Evolutionary conservation across 2,329 filamentous ascomycete genomes (phyloP).

Genomic region (Aspergillus sp.): DNA sequence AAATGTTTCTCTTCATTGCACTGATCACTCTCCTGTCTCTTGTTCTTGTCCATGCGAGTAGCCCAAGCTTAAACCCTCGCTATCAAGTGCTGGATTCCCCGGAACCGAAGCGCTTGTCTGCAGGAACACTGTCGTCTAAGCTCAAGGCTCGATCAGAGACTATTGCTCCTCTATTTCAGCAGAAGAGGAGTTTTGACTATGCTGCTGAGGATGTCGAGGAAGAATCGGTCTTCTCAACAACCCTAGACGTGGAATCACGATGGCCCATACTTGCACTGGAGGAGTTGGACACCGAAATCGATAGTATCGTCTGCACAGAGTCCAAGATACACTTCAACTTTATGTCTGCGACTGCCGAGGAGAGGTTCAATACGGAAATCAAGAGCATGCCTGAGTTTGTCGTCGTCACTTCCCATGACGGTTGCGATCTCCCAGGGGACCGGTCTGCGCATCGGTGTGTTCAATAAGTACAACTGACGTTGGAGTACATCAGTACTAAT

Average conservation of each 20-base stretch:
- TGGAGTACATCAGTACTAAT: neutral
- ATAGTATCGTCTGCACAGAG: neutral
- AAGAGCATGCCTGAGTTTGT: neutral
- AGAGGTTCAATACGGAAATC: neutral
- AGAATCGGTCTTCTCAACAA: neutral
- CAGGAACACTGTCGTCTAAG: neutral
- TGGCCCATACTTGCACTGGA: constrained; percentile 1
- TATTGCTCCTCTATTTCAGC: neutral
- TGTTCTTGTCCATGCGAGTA: neutral
- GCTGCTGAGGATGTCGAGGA: neutral
- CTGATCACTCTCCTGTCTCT: neutral
- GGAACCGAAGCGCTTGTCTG: neutral
- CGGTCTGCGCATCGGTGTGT: neutral
- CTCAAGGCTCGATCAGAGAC: neutral
- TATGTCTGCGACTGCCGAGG: neutral
- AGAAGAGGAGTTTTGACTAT: neutral
- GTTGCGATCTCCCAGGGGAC: neutral
- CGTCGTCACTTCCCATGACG: constrained; percentile 1
- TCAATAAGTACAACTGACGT: neutral
- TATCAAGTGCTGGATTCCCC: neutral
- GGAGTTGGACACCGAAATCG: neutral
- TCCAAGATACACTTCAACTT: neutral
- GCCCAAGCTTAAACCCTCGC: neutral
- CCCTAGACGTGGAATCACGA: neutral
- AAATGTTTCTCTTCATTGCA: neutral